phyloP scores from a whole-genome alignment of 2,329 filamentous ascomycete genomes.

The Neonectria sp. region DNA sequence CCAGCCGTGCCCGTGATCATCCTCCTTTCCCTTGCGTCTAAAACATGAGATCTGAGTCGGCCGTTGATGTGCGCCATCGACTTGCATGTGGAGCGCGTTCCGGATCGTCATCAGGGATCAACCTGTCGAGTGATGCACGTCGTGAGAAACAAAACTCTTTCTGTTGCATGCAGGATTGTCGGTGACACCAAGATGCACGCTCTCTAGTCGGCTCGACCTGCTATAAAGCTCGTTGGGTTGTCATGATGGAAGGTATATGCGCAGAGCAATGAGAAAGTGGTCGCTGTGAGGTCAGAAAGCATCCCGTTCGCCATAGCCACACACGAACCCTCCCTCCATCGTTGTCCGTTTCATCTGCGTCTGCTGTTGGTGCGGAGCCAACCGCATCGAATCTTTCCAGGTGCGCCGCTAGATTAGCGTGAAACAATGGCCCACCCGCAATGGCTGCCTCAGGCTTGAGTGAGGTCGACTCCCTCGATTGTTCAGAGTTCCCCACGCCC shows the following conservation, averaged over 20 bases:
- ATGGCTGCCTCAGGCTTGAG: background rate
- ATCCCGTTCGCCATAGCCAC: background rate
- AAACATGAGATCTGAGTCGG: conserved; percentile 36
- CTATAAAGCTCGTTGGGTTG: background rate
- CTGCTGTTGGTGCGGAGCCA: conserved; percentile 19
- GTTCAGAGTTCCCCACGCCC: background rate
- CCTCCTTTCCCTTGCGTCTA: conserved; percentile 25
- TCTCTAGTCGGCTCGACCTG: background rate
- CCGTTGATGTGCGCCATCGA: conserved; percentile 28
- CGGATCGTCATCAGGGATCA: conserved; percentile 38
- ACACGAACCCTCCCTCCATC: background rate
- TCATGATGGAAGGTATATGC: background rate
- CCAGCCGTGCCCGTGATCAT: conserved; percentile 21
- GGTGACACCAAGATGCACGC: background rate
- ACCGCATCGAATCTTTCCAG: background rate
- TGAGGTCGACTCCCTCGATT: background rate
- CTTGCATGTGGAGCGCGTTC: conserved; percentile 30
- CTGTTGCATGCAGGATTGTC: background rate
- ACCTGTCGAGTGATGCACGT: conserved; percentile 16
- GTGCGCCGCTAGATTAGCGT: conserved; percentile 34
- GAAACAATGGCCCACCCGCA: conserved; percentile 36
- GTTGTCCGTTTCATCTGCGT: conserved; percentile 29
- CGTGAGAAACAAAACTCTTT: conserved; percentile 11
- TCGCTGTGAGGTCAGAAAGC: background rate
- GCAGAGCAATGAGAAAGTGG: background rate